A percentile compares a stretch with the other conserved stretches of the same genome.
These are phyloP conservation scores for Candida michaelii DNA, from an alignment of 805 yeast genomes.

Conservation along the genomic window DNA sequence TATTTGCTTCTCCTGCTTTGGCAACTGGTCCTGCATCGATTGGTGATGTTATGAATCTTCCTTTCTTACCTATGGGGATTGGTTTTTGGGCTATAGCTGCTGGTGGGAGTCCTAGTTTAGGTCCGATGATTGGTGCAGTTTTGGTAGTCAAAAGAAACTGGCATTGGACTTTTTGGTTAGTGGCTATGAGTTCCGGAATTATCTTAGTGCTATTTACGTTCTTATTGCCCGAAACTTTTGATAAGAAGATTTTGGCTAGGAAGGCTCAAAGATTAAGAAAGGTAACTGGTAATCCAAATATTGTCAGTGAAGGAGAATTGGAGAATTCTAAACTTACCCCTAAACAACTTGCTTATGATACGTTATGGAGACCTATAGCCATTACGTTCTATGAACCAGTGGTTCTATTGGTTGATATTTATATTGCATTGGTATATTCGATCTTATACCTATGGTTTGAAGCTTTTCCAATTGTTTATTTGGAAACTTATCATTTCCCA, in stretches of 20 bases:
- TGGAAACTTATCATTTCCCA: slow-evolving; percentile 44
- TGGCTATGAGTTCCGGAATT: slow-evolving; percentile 41
- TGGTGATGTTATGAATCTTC: slow-evolving; percentile 46
- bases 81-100: slow-evolving; percentile 56
- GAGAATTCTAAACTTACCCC: slow-evolving; percentile 23
- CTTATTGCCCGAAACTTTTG: slow-evolving; percentile 49
- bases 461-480: slow-evolving; percentile 49
- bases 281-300: slow-evolving; percentile 46
- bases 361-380: slow-evolving; percentile 51
- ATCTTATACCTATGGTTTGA: slow-evolving; percentile 57
- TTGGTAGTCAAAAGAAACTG: slow-evolving; percentile 49
- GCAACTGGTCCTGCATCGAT: slow-evolving; percentile 61
- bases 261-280: slow-evolving; percentile 49
- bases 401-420: slow-evolving; percentile 49
- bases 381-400: slow-evolving; percentile 54
- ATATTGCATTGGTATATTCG: slow-evolving; percentile 54
- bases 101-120: slow-evolving; percentile 54
- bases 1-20: slow-evolving; percentile 55
- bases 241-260: slow-evolving; percentile 43
- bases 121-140: slow-evolving; percentile 57
- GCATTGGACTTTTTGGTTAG: slow-evolving; percentile 58
- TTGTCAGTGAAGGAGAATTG: slow-evolving; percentile 40
- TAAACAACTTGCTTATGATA: slow-evolving; percentile 23
- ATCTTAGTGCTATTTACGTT: slow-evolving; percentile 34
- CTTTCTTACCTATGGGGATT: slow-evolving; percentile 46